Conservation (phyloP, 2,329 filamentous ascomycete species). For the Salinomyces thailandicus region DNA sequence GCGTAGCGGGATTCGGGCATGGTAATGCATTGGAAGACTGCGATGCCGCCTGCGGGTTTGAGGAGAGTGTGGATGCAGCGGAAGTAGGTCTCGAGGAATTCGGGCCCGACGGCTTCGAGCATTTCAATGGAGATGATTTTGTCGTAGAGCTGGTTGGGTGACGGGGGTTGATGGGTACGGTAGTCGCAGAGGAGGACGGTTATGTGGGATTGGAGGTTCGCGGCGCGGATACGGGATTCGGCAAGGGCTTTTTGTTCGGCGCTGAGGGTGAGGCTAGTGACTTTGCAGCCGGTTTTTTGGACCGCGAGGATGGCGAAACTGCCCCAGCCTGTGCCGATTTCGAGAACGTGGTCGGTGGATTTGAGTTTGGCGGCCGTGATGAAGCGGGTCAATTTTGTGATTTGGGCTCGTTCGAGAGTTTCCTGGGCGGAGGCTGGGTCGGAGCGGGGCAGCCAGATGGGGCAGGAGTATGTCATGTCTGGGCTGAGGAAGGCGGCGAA, state of each 20-base stretch:
- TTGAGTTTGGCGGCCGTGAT: constrained; percentile 56
- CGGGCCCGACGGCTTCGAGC: constrained; percentile 62
- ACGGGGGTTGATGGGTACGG: constrained; percentile 47
- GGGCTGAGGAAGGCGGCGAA: constrained; percentile 61
- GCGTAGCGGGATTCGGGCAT: constrained; percentile 60
- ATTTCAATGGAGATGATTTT: constrained; percentile 69
- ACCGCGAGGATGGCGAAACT: constrained; percentile 63
- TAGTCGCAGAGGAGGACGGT: constrained; percentile 61
- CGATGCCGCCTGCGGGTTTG: constrained; percentile 55
- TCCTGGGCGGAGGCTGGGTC: constrained; percentile 39
- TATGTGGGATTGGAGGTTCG: constrained; percentile 51
- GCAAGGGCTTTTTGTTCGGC: constrained; percentile 59
- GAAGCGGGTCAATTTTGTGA: constrained; percentile 55
- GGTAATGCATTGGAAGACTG: constrained; percentile 66
- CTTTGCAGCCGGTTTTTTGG: constrained; percentile 52
- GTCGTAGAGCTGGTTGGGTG: constrained; percentile 42
- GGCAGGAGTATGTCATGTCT: constrained; percentile 70
- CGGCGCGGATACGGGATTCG: constrained; percentile 52
- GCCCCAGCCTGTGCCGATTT: constrained; percentile 69
- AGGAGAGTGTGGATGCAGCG: constrained; percentile 51
- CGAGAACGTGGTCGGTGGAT: constrained; percentile 55
- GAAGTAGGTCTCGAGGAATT: constrained; percentile 60
- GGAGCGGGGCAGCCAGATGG: constrained; percentile 48
- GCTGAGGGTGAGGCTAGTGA: constrained; percentile 59
- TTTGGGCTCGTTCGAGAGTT: constrained; percentile 54